Evolutionary conservation across 2,329 filamentous ascomycete genomes (phyloP).

Genomic region (Neopestalotiopsis rosae): DNA sequence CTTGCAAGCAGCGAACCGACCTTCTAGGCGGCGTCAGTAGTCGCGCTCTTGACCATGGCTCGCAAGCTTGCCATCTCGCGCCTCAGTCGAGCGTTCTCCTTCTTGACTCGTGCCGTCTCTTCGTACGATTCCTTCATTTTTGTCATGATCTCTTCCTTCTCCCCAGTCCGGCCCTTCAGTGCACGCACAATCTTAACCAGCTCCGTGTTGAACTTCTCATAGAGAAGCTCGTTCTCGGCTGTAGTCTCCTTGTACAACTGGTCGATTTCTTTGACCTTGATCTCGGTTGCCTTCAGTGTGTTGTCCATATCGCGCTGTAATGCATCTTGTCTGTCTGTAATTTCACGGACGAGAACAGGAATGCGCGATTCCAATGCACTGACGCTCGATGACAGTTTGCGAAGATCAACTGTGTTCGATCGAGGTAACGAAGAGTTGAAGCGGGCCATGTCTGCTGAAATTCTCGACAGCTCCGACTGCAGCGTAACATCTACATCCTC

Average conservation of each 20-base stretch:
- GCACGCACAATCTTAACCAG: conserved; percentile 81
- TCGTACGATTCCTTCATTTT: conserved; percentile 77
- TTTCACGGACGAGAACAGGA: conserved; percentile 61
- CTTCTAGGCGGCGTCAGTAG: conserved; percentile 18
- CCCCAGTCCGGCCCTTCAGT: conserved; percentile 72
- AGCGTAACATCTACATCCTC: conserved; percentile 72
- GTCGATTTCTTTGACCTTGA: conserved; percentile 81
- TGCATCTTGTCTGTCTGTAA: conserved; percentile 64
- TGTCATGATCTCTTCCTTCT: conserved; percentile 77
- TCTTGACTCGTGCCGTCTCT: conserved; percentile 77
- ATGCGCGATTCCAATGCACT: conserved; percentile 71
- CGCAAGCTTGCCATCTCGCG: conserved; percentile 78
- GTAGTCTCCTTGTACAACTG: conserved; percentile 84
- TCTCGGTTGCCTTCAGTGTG: conserved; percentile 75
- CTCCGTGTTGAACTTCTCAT: conserved; percentile 92
- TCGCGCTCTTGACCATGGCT: conserved; percentile 54
- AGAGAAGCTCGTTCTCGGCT: conserved; percentile 91
- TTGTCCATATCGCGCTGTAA: conserved; percentile 75
- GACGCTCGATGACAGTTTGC: conserved; percentile 62
- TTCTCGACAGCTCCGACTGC: conserved; percentile 77
- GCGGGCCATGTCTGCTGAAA: conserved; percentile 78
- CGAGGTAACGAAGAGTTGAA: conserved; percentile 49
- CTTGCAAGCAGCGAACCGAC: conserved; percentile 13
- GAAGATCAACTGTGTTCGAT: conserved; percentile 47
- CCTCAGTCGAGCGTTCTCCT: conserved; percentile 84